phyloP scores from a whole-genome alignment of 2,329 filamentous ascomycete species.

The Akanthomyces uredinophilus region DNA sequence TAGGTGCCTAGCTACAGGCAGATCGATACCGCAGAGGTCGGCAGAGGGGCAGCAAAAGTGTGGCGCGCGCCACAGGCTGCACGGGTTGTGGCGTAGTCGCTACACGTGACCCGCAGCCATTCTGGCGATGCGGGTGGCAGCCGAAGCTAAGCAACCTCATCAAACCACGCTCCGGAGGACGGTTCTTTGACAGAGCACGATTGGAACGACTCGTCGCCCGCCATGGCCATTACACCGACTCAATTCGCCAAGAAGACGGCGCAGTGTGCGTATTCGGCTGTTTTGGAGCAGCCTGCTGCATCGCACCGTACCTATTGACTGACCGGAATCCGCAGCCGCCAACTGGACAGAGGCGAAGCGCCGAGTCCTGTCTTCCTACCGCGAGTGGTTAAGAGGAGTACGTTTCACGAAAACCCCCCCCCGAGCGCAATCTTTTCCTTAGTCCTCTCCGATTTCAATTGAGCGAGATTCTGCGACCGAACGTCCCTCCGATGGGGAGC shows the following conservation, averaged over 20 bases:
- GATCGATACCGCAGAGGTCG: background rate
- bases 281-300: background rate
- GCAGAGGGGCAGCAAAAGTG: slow-evolving; percentile 10
- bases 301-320: background rate
- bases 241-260: slow-evolving; percentile 79
- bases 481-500: background rate
- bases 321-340: slow-evolving; percentile 52
- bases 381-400: slow-evolving; percentile 95
- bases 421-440: background rate
- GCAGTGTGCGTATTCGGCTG: slow-evolving; percentile 55
- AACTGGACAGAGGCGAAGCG: slow-evolving; percentile 85
- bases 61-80: background rate
- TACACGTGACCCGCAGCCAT: slow-evolving; percentile 11
- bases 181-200: slow-evolving; percentile 6
- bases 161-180: slow-evolving; percentile 11
- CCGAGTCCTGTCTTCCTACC: slow-evolving; percentile 83
- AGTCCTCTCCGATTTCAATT: background rate
- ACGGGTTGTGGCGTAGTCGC: background rate
- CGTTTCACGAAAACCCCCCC: slow-evolving; percentile 35
- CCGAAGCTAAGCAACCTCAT: slow-evolving; percentile 13
- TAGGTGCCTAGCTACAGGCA: background rate
- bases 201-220: slow-evolving; percentile 38
- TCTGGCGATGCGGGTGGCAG: slow-evolving; percentile 9
- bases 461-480: background rate
- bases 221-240: slow-evolving; percentile 86